A percentile compares a stretch with the other conserved stretches of the same genome.
Evolutionary conservation across 495 filamentous ascomycete genomes (phyloP).

Genomic region (Hyaloscypha hepaticicola): DNA sequence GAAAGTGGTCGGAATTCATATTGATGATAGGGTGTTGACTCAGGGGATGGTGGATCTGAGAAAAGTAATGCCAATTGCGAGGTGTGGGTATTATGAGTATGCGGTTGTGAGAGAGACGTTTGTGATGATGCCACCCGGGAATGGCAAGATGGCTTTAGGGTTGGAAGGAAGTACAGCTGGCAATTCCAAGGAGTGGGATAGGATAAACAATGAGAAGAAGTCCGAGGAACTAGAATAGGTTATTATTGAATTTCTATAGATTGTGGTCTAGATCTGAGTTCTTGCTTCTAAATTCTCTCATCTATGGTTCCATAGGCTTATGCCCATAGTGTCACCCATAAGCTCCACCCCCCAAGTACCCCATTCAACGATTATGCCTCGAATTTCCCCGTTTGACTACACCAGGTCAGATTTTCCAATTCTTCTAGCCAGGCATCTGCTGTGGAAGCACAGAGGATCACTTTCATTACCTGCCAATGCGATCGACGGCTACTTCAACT

Average conservation of each 20-base stretch:
- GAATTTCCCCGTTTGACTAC: too few species aligned
- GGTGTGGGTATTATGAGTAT: slow-evolving; percentile 60
- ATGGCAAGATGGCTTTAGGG: neutral
- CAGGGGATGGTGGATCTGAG: slow-evolving; percentile 51
- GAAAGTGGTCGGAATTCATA: slow-evolving; percentile 54
- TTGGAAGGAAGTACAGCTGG: neutral
- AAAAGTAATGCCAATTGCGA: slow-evolving; percentile 56
- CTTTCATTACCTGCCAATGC: neutral
- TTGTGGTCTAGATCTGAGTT: too few species aligned
- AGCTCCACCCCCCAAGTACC: too few species aligned
- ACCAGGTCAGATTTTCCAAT: too few species aligned
- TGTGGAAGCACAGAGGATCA: too few species aligned
- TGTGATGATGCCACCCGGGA: slow-evolving; percentile 48
- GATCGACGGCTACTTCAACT: neutral
- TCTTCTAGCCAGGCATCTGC: too few species aligned
- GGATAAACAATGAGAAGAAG: neutral
- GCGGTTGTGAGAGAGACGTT: slow-evolving; percentile 49
- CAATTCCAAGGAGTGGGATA: neutral
- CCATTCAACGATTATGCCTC: too few species aligned
- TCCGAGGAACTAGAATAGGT: neutral
- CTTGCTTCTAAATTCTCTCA: too few species aligned
- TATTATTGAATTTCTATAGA: too few species aligned
- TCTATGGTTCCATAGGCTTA: too few species aligned
- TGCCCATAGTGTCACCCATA: too few species aligned
- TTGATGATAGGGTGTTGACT: slow-evolving; percentile 49